Evolutionary conservation across 2,329 filamentous ascomycete genomes (phyloP), one percentile per base, ranked within the genome.

Genomic region (Calonectria hawksworthii): DNA sequence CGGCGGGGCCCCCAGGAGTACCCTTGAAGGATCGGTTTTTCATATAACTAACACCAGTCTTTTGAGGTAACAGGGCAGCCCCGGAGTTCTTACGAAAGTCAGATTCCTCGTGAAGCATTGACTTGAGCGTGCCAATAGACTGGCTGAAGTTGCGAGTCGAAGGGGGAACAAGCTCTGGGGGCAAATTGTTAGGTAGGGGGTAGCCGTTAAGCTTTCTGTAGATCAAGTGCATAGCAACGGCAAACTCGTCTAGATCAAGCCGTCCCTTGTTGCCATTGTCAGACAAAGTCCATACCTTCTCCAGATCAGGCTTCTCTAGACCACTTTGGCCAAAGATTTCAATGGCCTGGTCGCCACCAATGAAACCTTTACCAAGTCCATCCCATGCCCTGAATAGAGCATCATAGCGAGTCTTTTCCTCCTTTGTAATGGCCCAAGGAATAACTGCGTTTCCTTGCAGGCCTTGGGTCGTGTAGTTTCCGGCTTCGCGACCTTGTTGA

Each of bases 321-420:
- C 97, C 97, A 87, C 96, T 98, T 84, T 99, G 97, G 11, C 96
- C 95, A 84, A 99, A 96, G 74, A 99, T 98, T 85, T 99, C 97
- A 82, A 99, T 97, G 18, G 97, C 96, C 80, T 97, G 95, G 79
- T 95, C 94, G 68, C 97, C 97, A 61, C 93, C 94, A 82, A 99
- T 98, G 81, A 93, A 98, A 0, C 97, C 97, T 85, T 98, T 98
- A 76, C 93, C 92, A 77, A 99, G 92, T 3, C 97, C 97, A 86
- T 99, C 97, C 97, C 97, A 99, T 7, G 96, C 96, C 77, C 93
- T 94, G 89, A 99, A 99, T 41, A 99, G 92, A 74, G 95, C 92
- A 85, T 99, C 97, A 80, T 99, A 99, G 76, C 98, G 94, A 75
- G 94, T 96, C 89, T 99, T 99, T 86, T 99, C 97, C 77, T 98